Conservation (phyloP, 2,329 filamentous ascomycete species). For the Coniochaeta ligniaria region DNA sequence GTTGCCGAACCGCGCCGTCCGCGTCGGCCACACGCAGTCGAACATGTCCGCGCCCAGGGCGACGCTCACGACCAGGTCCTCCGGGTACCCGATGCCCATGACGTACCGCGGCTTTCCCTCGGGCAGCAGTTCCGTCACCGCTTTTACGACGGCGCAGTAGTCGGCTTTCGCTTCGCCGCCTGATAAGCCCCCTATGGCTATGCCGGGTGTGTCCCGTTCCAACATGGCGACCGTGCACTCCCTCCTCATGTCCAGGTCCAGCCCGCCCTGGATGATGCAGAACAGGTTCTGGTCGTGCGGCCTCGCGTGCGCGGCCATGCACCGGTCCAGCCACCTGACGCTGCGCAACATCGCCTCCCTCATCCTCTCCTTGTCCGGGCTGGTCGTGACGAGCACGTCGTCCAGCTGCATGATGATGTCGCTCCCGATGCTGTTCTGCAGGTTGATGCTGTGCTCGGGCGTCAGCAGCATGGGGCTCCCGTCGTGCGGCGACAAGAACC, state of each 20-base stretch:
- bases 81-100: conserved; percentile 97
- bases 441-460: conserved; percentile 89
- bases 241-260: conserved; percentile 78
- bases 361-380: conserved; percentile 81
- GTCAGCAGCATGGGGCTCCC: conserved; percentile 94
- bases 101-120: conserved; percentile 95
- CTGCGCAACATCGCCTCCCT: conserved; percentile 91
- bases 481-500: conserved; percentile 94
- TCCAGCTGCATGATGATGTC: conserved; percentile 99
- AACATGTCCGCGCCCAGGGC: conserved; percentile 98
- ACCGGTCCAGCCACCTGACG: conserved; percentile 91
- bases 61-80: conserved; percentile 88
- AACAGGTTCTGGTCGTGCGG: conserved; percentile 86
- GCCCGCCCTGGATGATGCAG: conserved; percentile 94
- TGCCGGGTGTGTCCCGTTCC: conserved; percentile 82
- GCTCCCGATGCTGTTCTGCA: conserved; percentile 95
- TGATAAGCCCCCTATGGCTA: conserved; percentile 90
- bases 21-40: conserved; percentile 97
- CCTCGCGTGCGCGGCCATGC: conserved; percentile 81
- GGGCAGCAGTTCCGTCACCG: conserved; percentile 79
- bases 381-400: conserved; percentile 95
- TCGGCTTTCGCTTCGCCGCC: conserved; percentile 92
- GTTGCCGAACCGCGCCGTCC: conserved; percentile 93
- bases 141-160: conserved; percentile 83
- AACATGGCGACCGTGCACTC: conserved; percentile 87